These are phyloP conservation scores for Cryptosporidium xiaoi DNA, from an alignment of 169 alveolate species.

Conservation along the genomic window DNA sequence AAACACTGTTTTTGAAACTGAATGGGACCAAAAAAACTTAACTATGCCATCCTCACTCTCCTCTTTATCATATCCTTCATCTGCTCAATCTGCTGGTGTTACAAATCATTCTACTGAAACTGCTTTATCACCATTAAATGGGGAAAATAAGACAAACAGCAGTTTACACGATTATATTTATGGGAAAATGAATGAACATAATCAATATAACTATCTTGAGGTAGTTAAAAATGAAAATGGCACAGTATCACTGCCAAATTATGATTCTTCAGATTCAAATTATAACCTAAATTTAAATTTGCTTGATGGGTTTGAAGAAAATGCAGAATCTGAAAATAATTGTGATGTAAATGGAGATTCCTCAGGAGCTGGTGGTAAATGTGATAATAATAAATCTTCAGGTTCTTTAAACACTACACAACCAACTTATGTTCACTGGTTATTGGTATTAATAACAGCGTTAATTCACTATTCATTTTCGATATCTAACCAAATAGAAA, in stretches of 20 bases:
- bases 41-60: conserved; percentile 74
- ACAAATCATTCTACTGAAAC: conserved; percentile 57
- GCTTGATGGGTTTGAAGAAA: not conserved
- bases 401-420: conserved; percentile 9
- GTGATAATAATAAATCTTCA: conserved; percentile 5
- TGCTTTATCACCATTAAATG: not conserved
- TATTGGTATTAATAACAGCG: conserved; percentile 35
- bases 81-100: conserved; percentile 65
- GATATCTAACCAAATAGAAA: not conserved
- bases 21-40: conserved; percentile 72
- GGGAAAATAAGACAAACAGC: not conserved
- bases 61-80: conserved; percentile 50
- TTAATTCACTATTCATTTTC: conserved; percentile 20
- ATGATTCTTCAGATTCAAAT: not conserved
- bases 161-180: conserved; percentile 12
- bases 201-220: not conserved
- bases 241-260: not conserved
- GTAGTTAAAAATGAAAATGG: not conserved
- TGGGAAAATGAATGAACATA: conserved; percentile 8
- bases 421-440: conserved; percentile 53
- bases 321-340: not conserved
- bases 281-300: not conserved
- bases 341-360: not conserved
- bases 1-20: conserved; percentile 24
- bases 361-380: not conserved